A percentile compares a stretch with the other conserved stretches of the same genome.
Evolutionary conservation across 148 eudicot genomes (phyloP).

Genomic region (Rhododendron simsii): DNA sequence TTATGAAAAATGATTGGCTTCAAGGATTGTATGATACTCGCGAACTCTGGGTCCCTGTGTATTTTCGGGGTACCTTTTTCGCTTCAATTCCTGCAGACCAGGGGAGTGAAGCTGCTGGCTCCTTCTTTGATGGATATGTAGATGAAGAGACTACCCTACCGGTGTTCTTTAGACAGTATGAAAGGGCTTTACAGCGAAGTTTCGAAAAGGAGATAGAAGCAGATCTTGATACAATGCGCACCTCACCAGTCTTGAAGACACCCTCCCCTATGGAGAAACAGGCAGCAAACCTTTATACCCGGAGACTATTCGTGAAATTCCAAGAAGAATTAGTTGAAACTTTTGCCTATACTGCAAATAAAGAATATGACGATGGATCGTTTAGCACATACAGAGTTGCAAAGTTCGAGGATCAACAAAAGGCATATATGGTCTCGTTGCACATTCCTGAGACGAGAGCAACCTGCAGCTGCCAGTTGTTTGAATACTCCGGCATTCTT

Average conservation of each 20-base stretch:
- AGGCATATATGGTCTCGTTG: conserved; percentile 62
- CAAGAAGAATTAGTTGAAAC: conserved; percentile 95
- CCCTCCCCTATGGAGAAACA: conserved; percentile 98
- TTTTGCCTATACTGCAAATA: conserved; percentile 86
- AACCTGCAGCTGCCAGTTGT: conserved; percentile 83
- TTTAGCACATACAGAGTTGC: conserved; percentile 75
- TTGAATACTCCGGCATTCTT: conserved; percentile 82
- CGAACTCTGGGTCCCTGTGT: conserved; percentile 77
- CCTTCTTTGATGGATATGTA: conserved; percentile 75
- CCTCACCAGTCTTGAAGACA: conserved; percentile 63
- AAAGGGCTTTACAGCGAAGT: conserved; percentile 72
- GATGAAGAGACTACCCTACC: conserved; percentile 79
- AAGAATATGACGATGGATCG: conserved; percentile 60
- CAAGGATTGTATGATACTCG: conserved; percentile 57
- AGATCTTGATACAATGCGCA: conserved; percentile 69
- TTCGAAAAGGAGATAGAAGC: conserved; percentile 82
- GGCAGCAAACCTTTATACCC: conserved; percentile 72
- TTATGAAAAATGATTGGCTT: conserved; percentile 74
- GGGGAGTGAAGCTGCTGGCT: conserved; percentile 29
- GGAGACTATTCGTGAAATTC: conserved; percentile 70
- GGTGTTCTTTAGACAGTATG: conserved; percentile 86
- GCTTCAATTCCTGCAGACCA: conserved; percentile 58
- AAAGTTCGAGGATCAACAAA: conserved; percentile 70
- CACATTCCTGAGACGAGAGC: conserved; percentile 67
- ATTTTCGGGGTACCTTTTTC: conserved; percentile 80